These are phyloP conservation scores for Aspergillus quadrilineatus DNA, from an alignment of 2,329 filamentous ascomycete genomes.

Conservation along the genomic window DNA sequence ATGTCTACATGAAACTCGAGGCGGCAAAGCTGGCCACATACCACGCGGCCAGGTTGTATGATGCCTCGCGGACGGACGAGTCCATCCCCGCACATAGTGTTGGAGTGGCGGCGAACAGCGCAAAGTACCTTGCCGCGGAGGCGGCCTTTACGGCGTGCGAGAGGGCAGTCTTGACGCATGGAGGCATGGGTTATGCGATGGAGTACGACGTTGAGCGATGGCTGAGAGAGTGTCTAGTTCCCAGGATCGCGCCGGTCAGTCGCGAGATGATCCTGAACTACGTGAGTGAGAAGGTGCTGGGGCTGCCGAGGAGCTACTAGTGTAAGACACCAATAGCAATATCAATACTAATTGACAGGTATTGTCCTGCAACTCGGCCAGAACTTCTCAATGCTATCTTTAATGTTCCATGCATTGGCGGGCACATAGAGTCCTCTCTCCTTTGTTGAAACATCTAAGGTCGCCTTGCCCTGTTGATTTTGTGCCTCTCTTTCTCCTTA, in stretches of 20 bases:
- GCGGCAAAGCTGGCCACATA: slow-evolving; percentile 62
- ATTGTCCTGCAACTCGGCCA: too few species aligned
- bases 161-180: slow-evolving; percentile 56
- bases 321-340: too few species aligned
- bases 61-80: slow-evolving; percentile 52
- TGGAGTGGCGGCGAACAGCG: slow-evolving; percentile 66
- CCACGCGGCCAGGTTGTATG: slow-evolving; percentile 60
- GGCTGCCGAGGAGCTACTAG: slow-evolving; percentile 45
- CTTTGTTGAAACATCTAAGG: too few species aligned
- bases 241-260: slow-evolving; percentile 60
- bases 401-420: too few species aligned
- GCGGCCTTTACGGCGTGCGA: slow-evolving; percentile 62
- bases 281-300: slow-evolving; percentile 46
- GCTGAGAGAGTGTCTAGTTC: slow-evolving; percentile 59
- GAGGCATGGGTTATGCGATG: slow-evolving; percentile 64
- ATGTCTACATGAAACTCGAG: slow-evolving; percentile 61
- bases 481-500: too few species aligned
- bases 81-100: slow-evolving; percentile 57
- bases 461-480: too few species aligned
- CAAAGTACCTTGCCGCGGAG: slow-evolving; percentile 65
- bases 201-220: slow-evolving; percentile 64
- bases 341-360: too few species aligned
- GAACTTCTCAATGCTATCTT: too few species aligned
- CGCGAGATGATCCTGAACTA: slow-evolving; percentile 51
- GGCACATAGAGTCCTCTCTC: too few species aligned